Base-by-base conservation (phyloP, 140 eudicot species). In the Bidens hawaiensis region DNA sequence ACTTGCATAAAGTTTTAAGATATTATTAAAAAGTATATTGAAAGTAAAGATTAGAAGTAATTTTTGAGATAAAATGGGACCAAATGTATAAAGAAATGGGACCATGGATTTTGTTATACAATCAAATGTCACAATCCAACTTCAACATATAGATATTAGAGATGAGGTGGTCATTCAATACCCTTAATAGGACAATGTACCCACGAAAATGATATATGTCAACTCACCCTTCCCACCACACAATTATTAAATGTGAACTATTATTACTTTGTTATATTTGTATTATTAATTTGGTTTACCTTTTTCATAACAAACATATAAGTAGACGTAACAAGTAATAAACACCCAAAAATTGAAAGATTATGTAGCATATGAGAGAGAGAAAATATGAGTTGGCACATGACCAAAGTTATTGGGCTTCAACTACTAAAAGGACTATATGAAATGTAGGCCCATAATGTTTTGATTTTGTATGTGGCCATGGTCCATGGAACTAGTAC, bases 111-210 rank as follows among this genome's bases (percentile, higher is more conserved):
- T 75, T 68, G 60, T 55, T 68, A 48, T 53, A 68, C 76, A 68
- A 75, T 68, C 76, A 68, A 62, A 69, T 69, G 80, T 75, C 80
- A 15, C 75, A 25, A 31, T 75, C 80, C 68, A 68, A 69, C 38
- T 62, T 68, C 55, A 75, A 75, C 80, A 75, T 68, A 43, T 68
- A 68, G 79, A 68, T 67, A 74, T 74, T 74, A 74, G 74, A 73
- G 73, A 74, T 74, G 78, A 74, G 78, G 78, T 74, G 62, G 50
- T 74, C 78, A 74, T 74, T 74, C 41, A 74, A 66, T 74, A 57
- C 78, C 38, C 73, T 66, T 60, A 74, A 71, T 31, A 74, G 69
- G 73, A 38, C 69, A n/a, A 4, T 58, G 69, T 73, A 66, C 74
- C 68, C 68, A 65, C 30, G 78, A 74, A 45, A 74, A 67, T 65